Conservation (phyloP, 2,329 filamentous ascomycete genomes). For the Paradendryphiella salina region DNA sequence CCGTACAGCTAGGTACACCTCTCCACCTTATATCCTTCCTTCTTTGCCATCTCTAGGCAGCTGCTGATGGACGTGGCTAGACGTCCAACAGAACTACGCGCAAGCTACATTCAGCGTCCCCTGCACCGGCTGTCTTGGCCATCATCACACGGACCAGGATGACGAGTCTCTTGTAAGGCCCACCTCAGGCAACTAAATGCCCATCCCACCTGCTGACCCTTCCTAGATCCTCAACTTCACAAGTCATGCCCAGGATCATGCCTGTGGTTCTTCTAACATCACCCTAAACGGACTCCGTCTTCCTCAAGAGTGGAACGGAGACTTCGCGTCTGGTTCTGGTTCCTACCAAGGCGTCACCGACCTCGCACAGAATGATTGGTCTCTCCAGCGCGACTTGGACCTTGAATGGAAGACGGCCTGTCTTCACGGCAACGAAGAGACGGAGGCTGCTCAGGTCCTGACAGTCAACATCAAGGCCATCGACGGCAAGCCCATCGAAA, state of each 20-base stretch:
- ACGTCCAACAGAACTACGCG: conserved; percentile 41
- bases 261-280: conserved; percentile 49
- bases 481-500: conserved; percentile 39
- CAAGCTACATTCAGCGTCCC: conserved; percentile 51
- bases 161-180: conserved; percentile 49
- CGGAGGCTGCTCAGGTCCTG: conserved; percentile 44
- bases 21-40: conserved; percentile 22
- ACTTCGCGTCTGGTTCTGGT: conserved; percentile 43
- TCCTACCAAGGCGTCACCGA: conserved; percentile 37
- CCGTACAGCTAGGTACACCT: conserved; percentile 38
- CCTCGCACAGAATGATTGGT: conserved; percentile 41
- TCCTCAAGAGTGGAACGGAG: conserved; percentile 45
- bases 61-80: conserved; percentile 41
- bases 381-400: conserved; percentile 42
- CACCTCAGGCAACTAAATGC: conserved; percentile 39
- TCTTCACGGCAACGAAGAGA: conserved; percentile 38
- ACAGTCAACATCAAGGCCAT: conserved; percentile 48
- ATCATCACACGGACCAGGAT: conserved; percentile 43
- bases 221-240: conserved; percentile 49
- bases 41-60: conserved; percentile 39
- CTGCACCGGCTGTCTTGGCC: conserved; percentile 50
- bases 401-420: conserved; percentile 48
- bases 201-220: conserved; percentile 32
- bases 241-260: conserved; percentile 44
- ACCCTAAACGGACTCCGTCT: conserved; percentile 49